Conservation (phyloP, 1,139 yeast species). For the Protomyces pachydermus region DNA sequence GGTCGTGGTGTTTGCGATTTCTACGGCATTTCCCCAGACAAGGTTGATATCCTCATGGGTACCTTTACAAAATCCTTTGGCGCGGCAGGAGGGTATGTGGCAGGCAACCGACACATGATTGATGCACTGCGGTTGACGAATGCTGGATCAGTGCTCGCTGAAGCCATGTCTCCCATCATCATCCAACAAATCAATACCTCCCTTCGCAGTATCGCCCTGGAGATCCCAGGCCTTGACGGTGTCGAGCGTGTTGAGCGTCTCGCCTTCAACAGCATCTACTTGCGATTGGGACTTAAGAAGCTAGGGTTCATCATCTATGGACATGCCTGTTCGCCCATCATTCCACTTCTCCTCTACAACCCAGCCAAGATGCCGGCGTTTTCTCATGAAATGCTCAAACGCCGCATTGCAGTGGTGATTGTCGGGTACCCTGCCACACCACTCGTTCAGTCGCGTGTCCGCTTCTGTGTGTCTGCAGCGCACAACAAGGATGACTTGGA, state of each 20-base stretch:
- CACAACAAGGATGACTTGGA: slow-evolving; percentile 92
- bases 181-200: slow-evolving; percentile 82
- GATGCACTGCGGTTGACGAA: slow-evolving; percentile 70
- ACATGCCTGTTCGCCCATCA: slow-evolving; percentile 93
- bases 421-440: slow-evolving; percentile 99
- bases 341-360: slow-evolving; percentile 77
- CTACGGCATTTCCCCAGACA: slow-evolving; percentile 68
- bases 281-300: slow-evolving; percentile 82
- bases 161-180: slow-evolving; percentile 85
- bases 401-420: slow-evolving; percentile 86
- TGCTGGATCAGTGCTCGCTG: slow-evolving; percentile 72
- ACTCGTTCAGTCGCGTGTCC: slow-evolving; percentile 77
- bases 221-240: slow-evolving; percentile 88
- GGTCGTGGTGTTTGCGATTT: slow-evolving; percentile 96
- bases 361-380: slow-evolving; percentile 95
- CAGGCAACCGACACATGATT: slow-evolving; percentile 63
- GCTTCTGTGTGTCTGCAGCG: slow-evolving; percentile 89
- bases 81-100: slow-evolving; percentile 96
- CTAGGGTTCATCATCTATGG: slow-evolving; percentile 93
- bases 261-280: slow-evolving; percentile 90
- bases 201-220: slow-evolving; percentile 71
- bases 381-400: slow-evolving; percentile 70
- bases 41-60: slow-evolving; percentile 89
- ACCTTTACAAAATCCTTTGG: slow-evolving; percentile 96
- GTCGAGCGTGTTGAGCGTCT: slow-evolving; percentile 82